Evolutionary conservation across 1,139 yeast species (phyloP), one percentile per base, ranked within the genome.

Genomic region (Candida dubliniensis): DNA sequence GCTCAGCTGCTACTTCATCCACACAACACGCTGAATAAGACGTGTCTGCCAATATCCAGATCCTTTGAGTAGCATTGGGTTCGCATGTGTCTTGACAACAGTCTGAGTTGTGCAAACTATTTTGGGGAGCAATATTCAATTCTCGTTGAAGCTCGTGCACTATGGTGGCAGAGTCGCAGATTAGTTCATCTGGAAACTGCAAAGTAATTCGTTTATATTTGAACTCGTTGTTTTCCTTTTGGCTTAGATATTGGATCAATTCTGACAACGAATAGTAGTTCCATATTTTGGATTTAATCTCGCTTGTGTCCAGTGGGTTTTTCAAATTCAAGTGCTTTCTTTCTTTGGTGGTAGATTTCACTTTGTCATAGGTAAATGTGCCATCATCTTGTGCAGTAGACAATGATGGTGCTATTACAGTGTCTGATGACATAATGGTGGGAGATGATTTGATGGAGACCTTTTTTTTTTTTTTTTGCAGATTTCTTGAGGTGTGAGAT

Each of bases 1-100:
- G 99, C 57, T 87, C 91, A 0, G 97, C 96, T 0, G 99, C 98
- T 18, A 93, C 96, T 58, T 90, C 97, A 62, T 93, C 99, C 12
- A 93, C 87, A 67, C 99, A 93, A 63, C 99, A 93, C 0, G 96
- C 77, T 23, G 96, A 88, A 57, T 93, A 95, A 0, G 97, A 89
- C 0, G 99, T 91, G 58, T 95, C 99, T 0, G 98, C 99, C 34
- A 93, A 67, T 12, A 85, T 76, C 90, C 90, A 85, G 13, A 84
- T 66, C 40, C 74, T 67, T 52, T 65, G 69, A 3, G 34, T 11
- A 14, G 18, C 26, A 23, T 34, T 11, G 12, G 12, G 8, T 13
- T 15, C 24, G 11, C 11, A 8, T 12, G 23, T 40, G 26, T 25
- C 8, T 15, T 14, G 26, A 25, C n/a, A n/a, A n/a, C n/a, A n/a